phyloP scores from a whole-genome alignment of 1,284 basidiomycete genomes.

The Mycena sp. region DNA sequence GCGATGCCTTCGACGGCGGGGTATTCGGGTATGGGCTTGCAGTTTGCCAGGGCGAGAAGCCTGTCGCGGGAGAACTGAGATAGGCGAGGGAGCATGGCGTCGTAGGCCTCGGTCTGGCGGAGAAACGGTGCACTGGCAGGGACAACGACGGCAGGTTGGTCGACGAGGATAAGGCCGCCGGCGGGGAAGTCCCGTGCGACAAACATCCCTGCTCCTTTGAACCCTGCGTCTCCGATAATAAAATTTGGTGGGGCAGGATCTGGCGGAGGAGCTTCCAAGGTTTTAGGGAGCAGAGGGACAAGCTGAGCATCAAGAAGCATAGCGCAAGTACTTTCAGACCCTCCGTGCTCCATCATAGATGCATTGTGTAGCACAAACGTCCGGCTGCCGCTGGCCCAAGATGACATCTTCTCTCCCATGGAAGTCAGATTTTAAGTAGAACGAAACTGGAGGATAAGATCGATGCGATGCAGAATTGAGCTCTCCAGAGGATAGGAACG shows the following conservation, averaged over 20 bases:
- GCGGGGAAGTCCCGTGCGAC: conserved; percentile 38
- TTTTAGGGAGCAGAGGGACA: conserved; percentile 9
- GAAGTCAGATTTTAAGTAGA: no score
- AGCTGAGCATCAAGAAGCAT: conserved; percentile 20
- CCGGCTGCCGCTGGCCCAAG: conserved; percentile 9
- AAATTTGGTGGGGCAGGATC: conserved; percentile 5
- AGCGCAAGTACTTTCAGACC: conserved; percentile 12
- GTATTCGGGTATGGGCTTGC: conserved; percentile 6
- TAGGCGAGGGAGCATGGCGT: conserved; percentile 39
- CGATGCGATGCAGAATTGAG: no score
- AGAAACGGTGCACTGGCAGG: conserved; percentile 36
- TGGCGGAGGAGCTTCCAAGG: background rate
- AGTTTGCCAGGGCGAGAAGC: conserved; percentile 35
- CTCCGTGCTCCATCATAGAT: conserved; percentile 8
- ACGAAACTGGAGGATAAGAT: no score
- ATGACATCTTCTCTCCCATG: background rate
- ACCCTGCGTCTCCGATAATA: conserved; percentile 26
- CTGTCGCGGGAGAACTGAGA: conserved; percentile 26
- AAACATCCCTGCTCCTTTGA: conserved; percentile 50
- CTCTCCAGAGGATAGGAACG: no score
- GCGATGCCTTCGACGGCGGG: conserved; percentile 43
- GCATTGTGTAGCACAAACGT: conserved; percentile 22
- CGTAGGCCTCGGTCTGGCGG: conserved; percentile 36
- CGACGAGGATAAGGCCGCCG: conserved; percentile 43
- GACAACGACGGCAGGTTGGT: conserved; percentile 45